A percentile compares a stretch with the other conserved stretches of the same genome.
phyloP scores from a whole-genome alignment of 257 asterid species.

The Capsicum baccatum region DNA sequence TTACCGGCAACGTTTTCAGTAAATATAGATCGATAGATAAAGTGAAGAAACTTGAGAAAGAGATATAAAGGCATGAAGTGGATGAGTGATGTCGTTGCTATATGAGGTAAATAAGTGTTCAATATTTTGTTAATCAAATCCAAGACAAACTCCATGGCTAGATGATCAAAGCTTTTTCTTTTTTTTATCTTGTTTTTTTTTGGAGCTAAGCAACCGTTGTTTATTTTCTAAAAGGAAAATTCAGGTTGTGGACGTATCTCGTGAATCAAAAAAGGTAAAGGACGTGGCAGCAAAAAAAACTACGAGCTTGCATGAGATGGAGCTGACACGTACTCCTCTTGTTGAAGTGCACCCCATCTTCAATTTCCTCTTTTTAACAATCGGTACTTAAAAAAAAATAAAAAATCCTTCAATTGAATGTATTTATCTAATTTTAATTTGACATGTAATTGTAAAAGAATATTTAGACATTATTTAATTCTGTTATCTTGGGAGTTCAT shows the following conservation, averaged over 20 bases:
- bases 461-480: no score
- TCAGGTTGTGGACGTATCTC: background rate
- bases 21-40: slow-evolving; percentile 34
- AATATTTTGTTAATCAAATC: slow-evolving; percentile 47
- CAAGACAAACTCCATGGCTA: slow-evolving; percentile 38
- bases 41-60: slow-evolving; percentile 39
- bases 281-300: background rate
- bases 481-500: no score
- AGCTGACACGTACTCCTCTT: slow-evolving; percentile 9
- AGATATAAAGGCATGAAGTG: slow-evolving; percentile 48
- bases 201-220: background rate
- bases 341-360: no score
- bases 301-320: background rate
- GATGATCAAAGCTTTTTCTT: background rate
- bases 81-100: slow-evolving; percentile 36
- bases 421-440: no score
- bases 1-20: slow-evolving; percentile 55
- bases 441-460: no score
- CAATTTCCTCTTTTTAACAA: no score
- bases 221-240: background rate
- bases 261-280: background rate
- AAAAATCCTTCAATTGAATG: no score
- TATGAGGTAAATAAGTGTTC: slow-evolving; percentile 44
- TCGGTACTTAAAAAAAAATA: no score
- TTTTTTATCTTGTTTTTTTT: no score